phyloP scores from a whole-genome alignment of 257 asterid genomes.

The Solanum etuberosum region DNA sequence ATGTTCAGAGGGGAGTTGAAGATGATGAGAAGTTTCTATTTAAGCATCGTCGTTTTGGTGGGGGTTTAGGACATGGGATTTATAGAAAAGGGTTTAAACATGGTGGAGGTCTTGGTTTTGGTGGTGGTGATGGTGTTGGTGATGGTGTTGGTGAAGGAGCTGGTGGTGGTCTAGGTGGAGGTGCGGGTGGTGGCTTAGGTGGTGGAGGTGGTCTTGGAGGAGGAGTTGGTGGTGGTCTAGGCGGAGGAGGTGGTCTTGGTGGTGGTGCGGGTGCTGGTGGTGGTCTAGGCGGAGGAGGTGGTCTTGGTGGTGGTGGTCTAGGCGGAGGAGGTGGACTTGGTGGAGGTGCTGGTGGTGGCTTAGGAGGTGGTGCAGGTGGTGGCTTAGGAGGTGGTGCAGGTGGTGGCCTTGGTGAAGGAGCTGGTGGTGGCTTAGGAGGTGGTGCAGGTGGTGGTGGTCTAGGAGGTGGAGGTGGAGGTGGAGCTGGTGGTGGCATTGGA shows the following conservation, averaged over 20 bases:
- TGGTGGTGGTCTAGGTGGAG: slow-evolving; percentile 9
- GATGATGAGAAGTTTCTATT: slow-evolving; percentile 26
- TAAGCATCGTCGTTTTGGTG: slow-evolving; percentile 2
- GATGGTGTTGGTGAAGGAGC: slow-evolving; percentile 4
- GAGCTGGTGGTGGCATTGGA: not conserved
- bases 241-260: slow-evolving; percentile 8
- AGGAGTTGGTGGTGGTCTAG: not conserved
- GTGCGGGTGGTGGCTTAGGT: not conserved
- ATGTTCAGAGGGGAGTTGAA: slow-evolving; percentile 5
- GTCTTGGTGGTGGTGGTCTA: not conserved
- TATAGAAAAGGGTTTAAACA: not conserved
- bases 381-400: slow-evolving; percentile 10
- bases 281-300: slow-evolving; percentile 7
- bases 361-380: slow-evolving; percentile 14
- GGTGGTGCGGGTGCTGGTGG: slow-evolving; percentile 12
- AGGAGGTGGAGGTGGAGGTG: not conserved
- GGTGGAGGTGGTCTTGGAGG: not conserved
- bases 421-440: not conserved
- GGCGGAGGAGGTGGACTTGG: not conserved
- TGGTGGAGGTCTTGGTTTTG: not conserved
- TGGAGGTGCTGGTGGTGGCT: not conserved
- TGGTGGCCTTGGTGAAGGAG: slow-evolving; percentile 5
- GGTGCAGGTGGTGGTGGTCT: slow-evolving; percentile 10
- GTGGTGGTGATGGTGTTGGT: slow-evolving; percentile 4
- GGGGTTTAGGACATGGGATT: slow-evolving; percentile 4